Conservation (phyloP, 2,329 filamentous ascomycete species). For the Beauveria medogensis region DNA sequence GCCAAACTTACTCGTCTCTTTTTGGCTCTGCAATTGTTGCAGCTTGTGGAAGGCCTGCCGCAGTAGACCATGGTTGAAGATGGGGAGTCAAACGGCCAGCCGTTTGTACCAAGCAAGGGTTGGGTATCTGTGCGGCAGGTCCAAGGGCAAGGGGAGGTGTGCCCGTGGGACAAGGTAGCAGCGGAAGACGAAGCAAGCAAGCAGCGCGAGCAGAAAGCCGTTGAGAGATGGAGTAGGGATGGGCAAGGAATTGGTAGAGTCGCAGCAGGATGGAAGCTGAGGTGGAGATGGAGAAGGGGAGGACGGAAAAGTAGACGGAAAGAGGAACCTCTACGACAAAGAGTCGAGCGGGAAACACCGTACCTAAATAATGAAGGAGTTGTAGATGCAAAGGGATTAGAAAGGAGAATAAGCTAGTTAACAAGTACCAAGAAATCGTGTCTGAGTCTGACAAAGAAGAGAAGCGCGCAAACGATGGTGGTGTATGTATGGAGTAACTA, state of each 20-base stretch:
- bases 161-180: background rate
- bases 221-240: background rate
- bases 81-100: background rate
- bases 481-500: background rate
- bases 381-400: background rate
- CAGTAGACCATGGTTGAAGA: slow-evolving; percentile 10
- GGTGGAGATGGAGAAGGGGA: background rate
- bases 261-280: background rate
- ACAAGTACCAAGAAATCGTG: background rate
- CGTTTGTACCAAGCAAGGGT: background rate
- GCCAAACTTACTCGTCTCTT: slow-evolving; percentile 10
- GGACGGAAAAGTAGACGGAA: slow-evolving; percentile 10
- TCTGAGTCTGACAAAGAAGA: background rate
- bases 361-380: slow-evolving; percentile 1
- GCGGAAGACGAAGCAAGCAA: background rate
- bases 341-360: slow-evolving; percentile 3
- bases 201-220: slow-evolving; percentile 6
- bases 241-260: background rate
- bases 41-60: slow-evolving; percentile 11
- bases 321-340: slow-evolving; percentile 9
- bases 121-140: slow-evolving; percentile 2
- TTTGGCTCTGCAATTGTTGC: slow-evolving; percentile 11
- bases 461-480: background rate
- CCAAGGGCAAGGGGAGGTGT: background rate
- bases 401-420: background rate